Percentiles rank a stretch among this genome's conserved stretches.
Evolutionary conservation across 2,329 filamentous ascomycete species (phyloP).

Genomic region (Cladosporium sp.): DNA sequence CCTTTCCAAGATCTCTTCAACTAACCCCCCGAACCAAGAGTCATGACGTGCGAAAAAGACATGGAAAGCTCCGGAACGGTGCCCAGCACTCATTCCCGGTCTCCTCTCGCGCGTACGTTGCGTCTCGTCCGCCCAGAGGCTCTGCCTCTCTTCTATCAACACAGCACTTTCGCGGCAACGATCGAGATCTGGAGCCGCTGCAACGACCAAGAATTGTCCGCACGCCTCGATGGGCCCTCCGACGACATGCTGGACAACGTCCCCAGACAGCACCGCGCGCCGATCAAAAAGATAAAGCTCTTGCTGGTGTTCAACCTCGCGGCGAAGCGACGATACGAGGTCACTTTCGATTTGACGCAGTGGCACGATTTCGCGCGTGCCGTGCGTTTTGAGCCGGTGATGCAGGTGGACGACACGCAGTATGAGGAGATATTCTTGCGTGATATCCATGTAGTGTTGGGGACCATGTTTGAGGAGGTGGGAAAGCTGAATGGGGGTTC

Average conservation of each 20-base stretch:
- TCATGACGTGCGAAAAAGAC: not conserved
- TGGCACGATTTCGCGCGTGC: not conserved
- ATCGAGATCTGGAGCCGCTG: not conserved
- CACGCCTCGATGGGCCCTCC: not conserved
- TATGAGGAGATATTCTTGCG: not conserved
- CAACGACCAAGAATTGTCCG: not conserved
- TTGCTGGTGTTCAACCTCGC: not conserved
- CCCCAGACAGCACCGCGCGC: not conserved
- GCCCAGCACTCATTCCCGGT: not conserved
- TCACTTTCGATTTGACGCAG: not conserved
- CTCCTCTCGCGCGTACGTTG: not conserved
- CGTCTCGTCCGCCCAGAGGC: not conserved
- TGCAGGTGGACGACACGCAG: not conserved
- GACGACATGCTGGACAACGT: not conserved
- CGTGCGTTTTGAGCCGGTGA: not conserved
- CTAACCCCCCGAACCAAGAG: not conserved
- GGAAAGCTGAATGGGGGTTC: not conserved
- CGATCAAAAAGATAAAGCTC: not conserved
- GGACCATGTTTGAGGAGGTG: not conserved
- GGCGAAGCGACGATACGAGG: not conserved
- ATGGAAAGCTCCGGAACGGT: not conserved
- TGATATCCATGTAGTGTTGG: not conserved
- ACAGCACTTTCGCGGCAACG: not conserved
- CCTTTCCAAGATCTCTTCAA: not conserved
- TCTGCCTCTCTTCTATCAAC: not conserved